phyloP scores from a whole-genome alignment of 2,329 filamentous ascomycete species.

The Fusarium robinianum region DNA sequence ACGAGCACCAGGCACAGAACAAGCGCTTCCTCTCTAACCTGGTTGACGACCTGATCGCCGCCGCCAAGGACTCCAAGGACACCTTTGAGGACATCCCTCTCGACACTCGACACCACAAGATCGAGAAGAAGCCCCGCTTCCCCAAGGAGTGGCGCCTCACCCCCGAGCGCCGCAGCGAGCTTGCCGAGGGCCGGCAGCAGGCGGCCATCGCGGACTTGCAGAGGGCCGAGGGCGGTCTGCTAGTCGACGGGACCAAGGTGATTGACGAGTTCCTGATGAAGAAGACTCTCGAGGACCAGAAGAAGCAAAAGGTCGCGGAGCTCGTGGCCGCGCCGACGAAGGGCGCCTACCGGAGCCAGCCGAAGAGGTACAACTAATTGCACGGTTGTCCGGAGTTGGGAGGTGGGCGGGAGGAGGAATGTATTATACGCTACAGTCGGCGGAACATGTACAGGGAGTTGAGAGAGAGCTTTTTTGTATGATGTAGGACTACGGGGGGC shows the following conservation, averaged over 20 bases:
- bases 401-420: slow-evolving; percentile 21
- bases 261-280: slow-evolving; percentile 48
- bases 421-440: slow-evolving; percentile 32
- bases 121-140: slow-evolving; percentile 70
- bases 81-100: slow-evolving; percentile 88
- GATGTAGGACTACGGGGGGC: slow-evolving; percentile 33
- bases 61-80: slow-evolving; percentile 78
- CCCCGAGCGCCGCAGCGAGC: slow-evolving; percentile 64
- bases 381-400: neutral
- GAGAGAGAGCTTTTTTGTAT: slow-evolving; percentile 34
- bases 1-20: slow-evolving; percentile 89
- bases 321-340: slow-evolving; percentile 35
- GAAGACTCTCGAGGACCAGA: slow-evolving; percentile 41
- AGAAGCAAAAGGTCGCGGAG: slow-evolving; percentile 42
- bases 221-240: slow-evolving; percentile 55
- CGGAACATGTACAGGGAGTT: slow-evolving; percentile 29
- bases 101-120: slow-evolving; percentile 83
- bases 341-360: slow-evolving; percentile 23
- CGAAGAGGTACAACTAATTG: slow-evolving; percentile 29
- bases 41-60: slow-evolving; percentile 71
- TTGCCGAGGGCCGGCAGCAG: slow-evolving; percentile 64
- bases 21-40: slow-evolving; percentile 90
- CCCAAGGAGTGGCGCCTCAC: slow-evolving; percentile 85
- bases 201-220: slow-evolving; percentile 58
- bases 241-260: slow-evolving; percentile 62